Conservation (phyloP, 2,329 filamentous ascomycete species). For the Monilinia polystroma region DNA sequence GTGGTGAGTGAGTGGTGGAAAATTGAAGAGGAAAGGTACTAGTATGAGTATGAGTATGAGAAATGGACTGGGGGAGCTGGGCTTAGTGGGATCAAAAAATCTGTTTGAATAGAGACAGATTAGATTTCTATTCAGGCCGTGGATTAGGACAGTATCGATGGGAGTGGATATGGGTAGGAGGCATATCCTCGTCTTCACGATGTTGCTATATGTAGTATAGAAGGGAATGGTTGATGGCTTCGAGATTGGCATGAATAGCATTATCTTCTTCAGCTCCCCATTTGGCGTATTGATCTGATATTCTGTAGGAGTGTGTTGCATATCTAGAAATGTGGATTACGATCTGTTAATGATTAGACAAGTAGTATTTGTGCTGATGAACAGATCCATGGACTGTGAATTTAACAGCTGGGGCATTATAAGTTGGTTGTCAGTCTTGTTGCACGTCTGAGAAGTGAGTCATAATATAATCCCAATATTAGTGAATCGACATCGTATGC, state of each 20-base stretch:
- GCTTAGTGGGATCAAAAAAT: no score
- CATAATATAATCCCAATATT: no score
- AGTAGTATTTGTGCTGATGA: background rate
- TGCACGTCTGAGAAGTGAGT: slow-evolving; percentile 3
- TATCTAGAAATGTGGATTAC: background rate
- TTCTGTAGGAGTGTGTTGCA: background rate
- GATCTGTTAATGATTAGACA: background rate
- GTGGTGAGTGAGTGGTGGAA: no score
- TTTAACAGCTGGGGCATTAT: background rate
- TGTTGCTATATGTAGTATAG: background rate
- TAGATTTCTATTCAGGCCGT: background rate
- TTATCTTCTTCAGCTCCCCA: no score
- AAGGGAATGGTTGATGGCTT: background rate
- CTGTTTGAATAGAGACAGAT: background rate
- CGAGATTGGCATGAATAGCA: no score
- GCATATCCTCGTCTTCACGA: background rate
- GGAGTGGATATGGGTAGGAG: background rate
- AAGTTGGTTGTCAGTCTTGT: background rate
- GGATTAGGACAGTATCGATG: background rate
- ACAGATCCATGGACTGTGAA: background rate
- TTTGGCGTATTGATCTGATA: background rate
- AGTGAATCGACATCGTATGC: background rate
- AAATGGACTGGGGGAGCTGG: no score
- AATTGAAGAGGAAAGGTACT: no score
- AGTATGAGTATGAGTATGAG: no score